Evolutionary conservation across 2,329 filamentous ascomycete genomes (phyloP), one percentile per base, ranked within the genome.

Genomic region (Fusarium decemcellulare): DNA sequence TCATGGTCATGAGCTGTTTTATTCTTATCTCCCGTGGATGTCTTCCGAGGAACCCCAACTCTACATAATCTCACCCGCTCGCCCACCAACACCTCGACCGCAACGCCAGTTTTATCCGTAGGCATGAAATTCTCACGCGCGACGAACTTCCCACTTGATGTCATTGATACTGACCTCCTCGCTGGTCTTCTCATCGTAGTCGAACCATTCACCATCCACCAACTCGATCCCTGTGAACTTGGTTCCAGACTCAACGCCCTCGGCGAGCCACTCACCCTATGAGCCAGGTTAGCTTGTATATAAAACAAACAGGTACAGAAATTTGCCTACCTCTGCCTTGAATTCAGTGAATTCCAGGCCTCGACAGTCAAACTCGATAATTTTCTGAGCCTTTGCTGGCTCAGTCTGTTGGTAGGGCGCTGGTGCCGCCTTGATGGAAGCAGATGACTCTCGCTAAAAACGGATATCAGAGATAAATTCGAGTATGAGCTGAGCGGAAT

Each of bases 151-250:
- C 94, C 94, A 99, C 66, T 89, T 93, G 59, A 97, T 80, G 32
- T 96, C 93, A 78, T 94, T 95, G 78, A 98, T 94, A 80, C 93
- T 96, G 48, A 98, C 95, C 80, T 98, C 95, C 52, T 97, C 93
- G 1, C 91, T 87, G 1, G 93, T 88, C 84, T 98, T 98, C 82
- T 98, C 95, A 73, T 98, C 95, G 76, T 98, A 99, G 74, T 98
- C 95, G 80, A 92, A 99, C 96, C 96, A 99, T 75, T 99, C 96
- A 29, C 93, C 95, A 30, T 99, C 96, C 0, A 85, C 84, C 59
- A 99, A 82, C 72, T 98, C 95, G 57, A 98, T 92, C 6, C 82
- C 89, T 0, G 89, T 86, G 76, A 99, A 99, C 74, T 93, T 93
- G 42, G 93, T 96, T 10, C 86, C 87, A 0, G 94, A 94, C 16